Conservation (phyloP, 2,329 filamentous ascomycete genomes). For the Aspergillus sp. region DNA sequence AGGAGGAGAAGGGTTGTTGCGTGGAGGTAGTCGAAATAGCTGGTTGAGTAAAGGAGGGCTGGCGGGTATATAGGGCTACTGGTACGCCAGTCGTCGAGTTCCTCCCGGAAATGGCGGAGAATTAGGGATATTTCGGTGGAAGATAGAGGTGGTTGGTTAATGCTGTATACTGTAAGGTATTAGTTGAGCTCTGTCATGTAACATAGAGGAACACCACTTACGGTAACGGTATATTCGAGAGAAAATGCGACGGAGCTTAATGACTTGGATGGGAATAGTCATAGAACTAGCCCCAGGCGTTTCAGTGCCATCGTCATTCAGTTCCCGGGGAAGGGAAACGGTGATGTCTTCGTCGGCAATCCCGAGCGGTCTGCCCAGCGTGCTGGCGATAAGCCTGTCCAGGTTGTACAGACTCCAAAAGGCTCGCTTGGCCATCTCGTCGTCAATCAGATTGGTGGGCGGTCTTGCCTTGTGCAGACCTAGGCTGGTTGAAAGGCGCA, state of each 20-base stretch:
- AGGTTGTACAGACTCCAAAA: constrained; percentile 48
- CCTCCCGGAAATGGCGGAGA: constrained; percentile 34
- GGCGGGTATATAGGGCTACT: constrained; percentile 36
- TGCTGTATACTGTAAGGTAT: constrained; percentile 31
- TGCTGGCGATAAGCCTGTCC: constrained; percentile 42
- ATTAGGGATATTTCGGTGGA: constrained; percentile 26
- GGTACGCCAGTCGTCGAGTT: constrained; percentile 41
- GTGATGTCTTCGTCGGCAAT: constrained; percentile 45
- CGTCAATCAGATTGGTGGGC: constrained; percentile 29
- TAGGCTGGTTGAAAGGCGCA: constrained; percentile 39
- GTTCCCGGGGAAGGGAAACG: constrained; percentile 36
- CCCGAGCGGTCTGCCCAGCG: constrained; percentile 40
- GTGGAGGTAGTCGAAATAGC: constrained; percentile 42
- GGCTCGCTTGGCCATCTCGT: constrained; percentile 43
- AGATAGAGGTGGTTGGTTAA: constrained; percentile 29
- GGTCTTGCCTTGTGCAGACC: constrained; percentile 36
- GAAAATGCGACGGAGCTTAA: constrained; percentile 37
- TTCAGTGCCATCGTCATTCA: constrained; percentile 41
- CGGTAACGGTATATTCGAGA: constrained; percentile 41
- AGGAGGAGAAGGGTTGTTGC: constrained; percentile 40
- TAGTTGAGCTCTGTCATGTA: not conserved
- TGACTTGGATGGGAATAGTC: constrained; percentile 40
- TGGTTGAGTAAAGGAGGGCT: constrained; percentile 41
- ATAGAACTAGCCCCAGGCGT: constrained; percentile 36
- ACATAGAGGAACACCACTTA: constrained; percentile 18